These are phyloP conservation scores for Angomonas deanei DNA, from an alignment of 208 protist species.

Conservation along the genomic window DNA sequence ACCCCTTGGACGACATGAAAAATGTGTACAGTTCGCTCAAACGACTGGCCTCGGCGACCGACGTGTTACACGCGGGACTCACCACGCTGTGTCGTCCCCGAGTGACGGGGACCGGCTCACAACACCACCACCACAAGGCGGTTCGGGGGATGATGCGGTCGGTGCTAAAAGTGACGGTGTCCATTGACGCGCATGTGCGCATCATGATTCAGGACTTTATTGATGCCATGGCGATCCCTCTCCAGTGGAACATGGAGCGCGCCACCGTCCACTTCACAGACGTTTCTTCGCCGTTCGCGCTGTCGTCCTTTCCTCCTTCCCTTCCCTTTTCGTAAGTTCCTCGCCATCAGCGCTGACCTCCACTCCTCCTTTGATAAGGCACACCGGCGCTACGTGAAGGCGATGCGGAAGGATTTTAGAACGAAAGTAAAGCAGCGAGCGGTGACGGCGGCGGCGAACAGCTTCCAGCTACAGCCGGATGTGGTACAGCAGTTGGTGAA, in stretches of 20 bases:
- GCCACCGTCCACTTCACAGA: slow-evolving; percentile 30
- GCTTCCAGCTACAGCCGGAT: background rate
- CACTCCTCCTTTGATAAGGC: slow-evolving; percentile 22
- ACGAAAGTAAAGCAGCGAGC: slow-evolving; percentile 7
- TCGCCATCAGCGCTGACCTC: slow-evolving; percentile 23
- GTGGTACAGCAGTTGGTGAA: background rate
- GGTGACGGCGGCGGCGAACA: background rate
- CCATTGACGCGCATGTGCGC: slow-evolving; percentile 20
- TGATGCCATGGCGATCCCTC: slow-evolving; percentile 27
- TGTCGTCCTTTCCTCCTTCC: slow-evolving; percentile 27
- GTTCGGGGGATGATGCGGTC: background rate
- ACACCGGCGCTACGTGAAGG: slow-evolving; percentile 27
- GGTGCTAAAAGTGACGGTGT: background rate
- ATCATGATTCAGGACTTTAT: slow-evolving; percentile 47
- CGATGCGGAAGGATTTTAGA: slow-evolving; percentile 23
- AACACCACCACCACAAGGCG: background rate
- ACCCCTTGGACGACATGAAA: slow-evolving; percentile 31
- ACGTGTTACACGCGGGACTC: slow-evolving; percentile 28
- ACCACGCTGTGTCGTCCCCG: slow-evolving; percentile 3
- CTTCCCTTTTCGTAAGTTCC: slow-evolving; percentile 29
- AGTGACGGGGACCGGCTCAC: background rate
- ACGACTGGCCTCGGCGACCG: slow-evolving; percentile 37
- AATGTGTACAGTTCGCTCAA: slow-evolving; percentile 50
- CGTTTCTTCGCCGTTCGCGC: slow-evolving; percentile 25
- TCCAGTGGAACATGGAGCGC: slow-evolving; percentile 17